Evolutionary conservation across 2,329 filamentous ascomycete species (phyloP).

Genomic region (Cladobotryum protrusum): DNA sequence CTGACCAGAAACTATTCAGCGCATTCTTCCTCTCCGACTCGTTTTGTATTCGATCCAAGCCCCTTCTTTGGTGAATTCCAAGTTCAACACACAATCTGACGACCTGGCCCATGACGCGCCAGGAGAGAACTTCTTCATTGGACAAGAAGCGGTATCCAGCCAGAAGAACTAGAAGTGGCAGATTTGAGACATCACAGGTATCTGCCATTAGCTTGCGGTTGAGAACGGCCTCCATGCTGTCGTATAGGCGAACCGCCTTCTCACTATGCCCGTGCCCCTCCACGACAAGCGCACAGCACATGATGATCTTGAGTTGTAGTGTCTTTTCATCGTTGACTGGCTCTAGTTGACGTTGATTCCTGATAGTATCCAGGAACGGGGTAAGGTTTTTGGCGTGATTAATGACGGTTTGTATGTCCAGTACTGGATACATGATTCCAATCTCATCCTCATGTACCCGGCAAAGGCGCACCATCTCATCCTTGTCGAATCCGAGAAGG

Average conservation of each 20-base stretch:
- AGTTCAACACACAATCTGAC: conserved; percentile 73
- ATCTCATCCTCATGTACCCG: conserved; percentile 83
- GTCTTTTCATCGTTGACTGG: conserved; percentile 48
- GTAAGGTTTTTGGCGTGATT: conserved; percentile 64
- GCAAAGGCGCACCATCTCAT: conserved; percentile 75
- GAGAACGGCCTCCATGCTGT: conserved; percentile 65
- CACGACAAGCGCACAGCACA: conserved; percentile 70
- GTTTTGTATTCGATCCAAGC: conserved; percentile 61
- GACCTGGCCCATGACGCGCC: conserved; percentile 80
- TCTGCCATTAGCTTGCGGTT: conserved; percentile 59
- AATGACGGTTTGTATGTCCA: conserved; percentile 67
- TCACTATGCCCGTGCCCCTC: conserved; percentile 76
- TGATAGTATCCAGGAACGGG: conserved; percentile 59
- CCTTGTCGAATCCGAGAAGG: conserved; percentile 68
- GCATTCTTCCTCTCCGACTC: conserved; percentile 63
- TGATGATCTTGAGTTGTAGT: conserved; percentile 72
- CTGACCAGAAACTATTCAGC: conserved; percentile 75
- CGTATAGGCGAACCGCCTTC: conserved; percentile 65
- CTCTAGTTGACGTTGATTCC: conserved; percentile 27
- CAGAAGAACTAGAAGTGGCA: conserved; percentile 47
- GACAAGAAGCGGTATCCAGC: conserved; percentile 73
- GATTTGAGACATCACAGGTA: conserved; percentile 37
- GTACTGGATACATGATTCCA: conserved; percentile 84
- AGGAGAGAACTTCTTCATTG: conserved; percentile 79
- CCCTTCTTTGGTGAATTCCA: conserved; percentile 75